Conservation (phyloP, 306 rosid genomes). For the Leucaena leucocephala region DNA sequence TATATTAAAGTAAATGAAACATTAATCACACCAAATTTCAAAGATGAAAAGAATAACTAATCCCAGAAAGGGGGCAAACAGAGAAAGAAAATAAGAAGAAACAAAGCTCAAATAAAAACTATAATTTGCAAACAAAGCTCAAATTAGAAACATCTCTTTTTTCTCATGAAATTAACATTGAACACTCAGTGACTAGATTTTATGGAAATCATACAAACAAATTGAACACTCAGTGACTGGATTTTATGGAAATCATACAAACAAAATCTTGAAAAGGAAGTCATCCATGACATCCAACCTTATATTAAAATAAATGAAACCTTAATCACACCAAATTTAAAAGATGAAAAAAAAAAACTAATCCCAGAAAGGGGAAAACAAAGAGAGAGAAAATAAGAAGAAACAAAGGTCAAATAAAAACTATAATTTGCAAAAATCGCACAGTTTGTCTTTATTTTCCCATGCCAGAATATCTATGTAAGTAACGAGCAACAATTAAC, state of each 20-base stretch:
- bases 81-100: background rate
- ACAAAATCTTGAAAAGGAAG: background rate
- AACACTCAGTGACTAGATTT: background rate
- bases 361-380: background rate
- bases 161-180: background rate
- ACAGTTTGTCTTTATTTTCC: conserved; percentile 13
- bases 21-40: conserved; percentile 2
- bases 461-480: background rate
- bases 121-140: background rate
- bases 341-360: conserved; percentile 3
- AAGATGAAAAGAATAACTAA: conserved; percentile 7
- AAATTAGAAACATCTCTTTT: background rate
- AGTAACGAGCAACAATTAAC: conserved; percentile 23
- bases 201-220: background rate
- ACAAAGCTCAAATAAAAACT: background rate
- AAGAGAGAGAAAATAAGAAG: background rate
- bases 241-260: background rate
- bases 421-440: background rate
- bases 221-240: background rate
- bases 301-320: background rate
- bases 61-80: background rate
- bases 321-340: background rate
- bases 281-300: background rate
- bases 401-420: background rate
- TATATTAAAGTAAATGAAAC: background rate